Evolutionary conservation across 441 rosid genomes (phyloP).

Genomic region (Erysimum pusillum): DNA sequence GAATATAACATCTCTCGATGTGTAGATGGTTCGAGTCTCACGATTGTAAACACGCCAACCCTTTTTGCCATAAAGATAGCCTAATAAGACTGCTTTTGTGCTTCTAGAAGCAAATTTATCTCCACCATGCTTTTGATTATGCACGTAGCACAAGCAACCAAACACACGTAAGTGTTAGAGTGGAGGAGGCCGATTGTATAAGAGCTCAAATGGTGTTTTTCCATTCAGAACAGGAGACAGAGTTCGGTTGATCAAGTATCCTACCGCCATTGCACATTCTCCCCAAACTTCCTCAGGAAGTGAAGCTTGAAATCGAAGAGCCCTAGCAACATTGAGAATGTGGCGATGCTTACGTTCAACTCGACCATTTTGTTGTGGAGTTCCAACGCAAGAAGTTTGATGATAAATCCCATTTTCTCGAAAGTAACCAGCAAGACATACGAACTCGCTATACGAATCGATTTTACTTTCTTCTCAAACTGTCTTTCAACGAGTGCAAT

Average conservation of each 20-base stretch:
- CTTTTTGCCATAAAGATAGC: no score
- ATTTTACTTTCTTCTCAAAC: not conserved
- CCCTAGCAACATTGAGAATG: not conserved
- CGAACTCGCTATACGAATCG: not conserved
- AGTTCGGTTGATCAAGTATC: not conserved
- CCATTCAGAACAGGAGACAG: not conserved
- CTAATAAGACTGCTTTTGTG: no score
- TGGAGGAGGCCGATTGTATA: no score
- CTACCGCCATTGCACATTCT: fast-evolving
- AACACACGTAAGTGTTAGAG: fast-evolving
- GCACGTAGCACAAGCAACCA: no score
- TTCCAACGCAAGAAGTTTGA: not conserved
- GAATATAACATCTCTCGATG: no score
- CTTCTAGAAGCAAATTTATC: no score
- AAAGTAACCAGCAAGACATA: fast-evolving
- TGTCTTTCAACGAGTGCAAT: not conserved
- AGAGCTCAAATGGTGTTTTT: no score
- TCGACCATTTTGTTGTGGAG: not conserved
- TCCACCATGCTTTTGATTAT: no score
- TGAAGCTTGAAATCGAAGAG: not conserved
- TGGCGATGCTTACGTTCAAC: not conserved
- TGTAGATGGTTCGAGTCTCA: no score
- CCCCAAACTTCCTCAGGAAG: not conserved
- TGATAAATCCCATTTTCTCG: fast-evolving
- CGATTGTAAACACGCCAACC: no score